Evolutionary conservation across 805 yeast species (phyloP).

Genomic region (Jamesozyma spencerorum): DNA sequence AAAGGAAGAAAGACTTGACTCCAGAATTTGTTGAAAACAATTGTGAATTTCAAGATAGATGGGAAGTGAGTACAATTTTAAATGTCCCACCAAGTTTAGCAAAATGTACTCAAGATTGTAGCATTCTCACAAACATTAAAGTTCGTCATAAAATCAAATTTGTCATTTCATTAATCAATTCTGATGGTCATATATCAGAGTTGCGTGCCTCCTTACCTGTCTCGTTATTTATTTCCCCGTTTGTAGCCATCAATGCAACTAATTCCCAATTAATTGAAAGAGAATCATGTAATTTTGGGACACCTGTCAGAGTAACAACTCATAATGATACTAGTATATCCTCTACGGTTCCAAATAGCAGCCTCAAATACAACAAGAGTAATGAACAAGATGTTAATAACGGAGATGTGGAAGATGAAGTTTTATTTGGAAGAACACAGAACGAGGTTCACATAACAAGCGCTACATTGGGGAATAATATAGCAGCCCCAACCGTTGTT

Average conservation of each 20-base stretch:
- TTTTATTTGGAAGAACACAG: conserved; percentile 32
- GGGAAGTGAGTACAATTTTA: conserved; percentile 63
- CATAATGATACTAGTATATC: conserved; percentile 3
- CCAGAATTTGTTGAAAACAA: conserved; percentile 11
- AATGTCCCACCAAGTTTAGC: conserved; percentile 66
- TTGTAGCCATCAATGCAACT: conserved; percentile 50
- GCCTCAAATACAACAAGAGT: no score
- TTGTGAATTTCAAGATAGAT: conserved; percentile 40
- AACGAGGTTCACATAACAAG: conserved; percentile 20
- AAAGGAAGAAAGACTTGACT: conserved; percentile 18
- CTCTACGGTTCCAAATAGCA: conserved; percentile 10
- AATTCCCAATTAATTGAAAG: conserved; percentile 9
- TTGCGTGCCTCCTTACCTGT: conserved; percentile 85
- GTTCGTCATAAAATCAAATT: conserved; percentile 87
- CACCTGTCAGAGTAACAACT: background rate
- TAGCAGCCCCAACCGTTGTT: conserved; percentile 9
- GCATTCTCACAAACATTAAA: conserved; percentile 55
- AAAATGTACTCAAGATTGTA: conserved; percentile 80
- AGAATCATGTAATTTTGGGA: conserved; percentile 1
- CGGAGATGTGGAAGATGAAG: conserved; percentile 30
- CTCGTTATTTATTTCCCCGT: conserved; percentile 67
- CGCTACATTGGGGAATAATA: conserved; percentile 6
- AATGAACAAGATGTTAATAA: conserved; percentile 8
- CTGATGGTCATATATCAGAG: conserved; percentile 91
- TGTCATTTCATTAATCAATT: conserved; percentile 65